Conservation (phyloP, 108 stramenopile genomes). For the Nitzschia sp. region DNA sequence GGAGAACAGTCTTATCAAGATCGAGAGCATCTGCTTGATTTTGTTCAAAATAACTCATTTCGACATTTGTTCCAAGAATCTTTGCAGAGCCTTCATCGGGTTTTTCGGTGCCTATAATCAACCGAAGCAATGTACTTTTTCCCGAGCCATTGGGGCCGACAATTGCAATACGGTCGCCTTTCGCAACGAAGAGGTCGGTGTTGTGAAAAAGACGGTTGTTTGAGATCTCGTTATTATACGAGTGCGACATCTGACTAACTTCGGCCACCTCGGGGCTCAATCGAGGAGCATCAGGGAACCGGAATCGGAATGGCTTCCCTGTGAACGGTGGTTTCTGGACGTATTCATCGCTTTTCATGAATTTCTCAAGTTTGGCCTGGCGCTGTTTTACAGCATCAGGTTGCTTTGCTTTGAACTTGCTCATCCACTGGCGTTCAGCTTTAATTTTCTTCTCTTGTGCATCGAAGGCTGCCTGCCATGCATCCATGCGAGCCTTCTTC, state of each 20-base stretch:
- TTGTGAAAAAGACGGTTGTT: slow-evolving; percentile 85
- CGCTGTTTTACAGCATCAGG: slow-evolving; percentile 85
- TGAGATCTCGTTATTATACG: slow-evolving; percentile 78
- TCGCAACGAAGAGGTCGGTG: slow-evolving; percentile 75
- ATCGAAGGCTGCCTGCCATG: slow-evolving; percentile 93
- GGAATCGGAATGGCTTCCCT: slow-evolving; percentile 92
- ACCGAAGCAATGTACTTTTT: slow-evolving; percentile 86
- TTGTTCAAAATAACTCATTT: slow-evolving; percentile 92
- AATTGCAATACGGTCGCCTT: slow-evolving; percentile 93
- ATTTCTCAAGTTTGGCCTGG: slow-evolving; percentile 72
- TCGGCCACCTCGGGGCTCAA: slow-evolving; percentile 86
- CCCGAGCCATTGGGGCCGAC: slow-evolving; percentile 78
- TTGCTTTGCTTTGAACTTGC: slow-evolving; percentile 87
- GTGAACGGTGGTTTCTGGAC: slow-evolving; percentile 90
- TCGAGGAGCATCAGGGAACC: slow-evolving; percentile 95
- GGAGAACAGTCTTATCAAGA: slow-evolving; percentile 84
- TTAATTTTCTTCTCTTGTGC: slow-evolving; percentile 95
- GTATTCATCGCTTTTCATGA: slow-evolving; percentile 87
- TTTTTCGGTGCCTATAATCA: slow-evolving; percentile 79
- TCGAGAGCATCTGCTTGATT: slow-evolving; percentile 95
- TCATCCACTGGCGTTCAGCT: slow-evolving; percentile 92
- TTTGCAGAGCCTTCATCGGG: slow-evolving; percentile 70
- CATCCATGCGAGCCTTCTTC: slow-evolving; percentile 90
- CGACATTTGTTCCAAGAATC: slow-evolving; percentile 79
- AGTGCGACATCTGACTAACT: slow-evolving; percentile 70